A percentile compares a stretch with the other conserved stretches of the same genome.
Evolutionary conservation across 306 rosid genomes (phyloP).

Genomic region (Prunus mongolica): DNA sequence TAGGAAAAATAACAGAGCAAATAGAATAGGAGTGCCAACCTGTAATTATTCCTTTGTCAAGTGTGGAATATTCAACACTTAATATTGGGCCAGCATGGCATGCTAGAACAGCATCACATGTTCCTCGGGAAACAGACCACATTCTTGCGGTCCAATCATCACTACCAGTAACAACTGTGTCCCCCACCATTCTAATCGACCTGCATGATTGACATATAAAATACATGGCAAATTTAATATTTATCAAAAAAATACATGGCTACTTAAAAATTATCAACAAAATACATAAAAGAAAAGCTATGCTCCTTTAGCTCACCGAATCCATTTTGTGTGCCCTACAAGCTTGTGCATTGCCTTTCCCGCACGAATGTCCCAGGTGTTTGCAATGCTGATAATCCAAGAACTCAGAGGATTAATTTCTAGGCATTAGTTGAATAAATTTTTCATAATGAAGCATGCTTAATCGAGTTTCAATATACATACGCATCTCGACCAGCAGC

Average conservation of each 20-base stretch:
- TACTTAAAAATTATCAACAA: constrained; percentile 13
- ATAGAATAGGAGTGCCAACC: constrained; percentile 34
- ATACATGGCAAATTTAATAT: constrained; percentile 9
- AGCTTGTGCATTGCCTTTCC: constrained; percentile 95
- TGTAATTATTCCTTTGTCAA: constrained; percentile 86
- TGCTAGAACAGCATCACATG: constrained; percentile 97
- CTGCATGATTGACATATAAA: constrained; percentile 43
- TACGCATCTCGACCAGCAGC: constrained; percentile 98
- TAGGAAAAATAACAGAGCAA: constrained; percentile 10
- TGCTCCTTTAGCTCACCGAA: constrained; percentile 51
- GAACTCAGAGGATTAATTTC: constrained; percentile 23
- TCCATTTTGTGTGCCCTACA: constrained; percentile 92
- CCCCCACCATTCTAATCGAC: constrained; percentile 95
- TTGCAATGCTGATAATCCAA: constrained; percentile 62
- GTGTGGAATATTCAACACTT: constrained; percentile 86
- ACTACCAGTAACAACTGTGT: constrained; percentile 89
- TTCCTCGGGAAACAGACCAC: constrained; percentile 92
- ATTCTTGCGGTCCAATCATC: constrained; percentile 99
- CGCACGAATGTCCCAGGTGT: constrained; percentile 93
- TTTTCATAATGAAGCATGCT: constrained; percentile 18
- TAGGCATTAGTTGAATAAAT: constrained; percentile 16
- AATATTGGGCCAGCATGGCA: constrained; percentile 97
- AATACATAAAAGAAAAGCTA: constrained; percentile 3
- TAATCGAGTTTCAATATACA: constrained; percentile 27
- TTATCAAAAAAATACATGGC: constrained; percentile 2